Base-by-base conservation (phyloP, 495 filamentous ascomycete genomes). In the Penicillium pancosmium region DNA sequence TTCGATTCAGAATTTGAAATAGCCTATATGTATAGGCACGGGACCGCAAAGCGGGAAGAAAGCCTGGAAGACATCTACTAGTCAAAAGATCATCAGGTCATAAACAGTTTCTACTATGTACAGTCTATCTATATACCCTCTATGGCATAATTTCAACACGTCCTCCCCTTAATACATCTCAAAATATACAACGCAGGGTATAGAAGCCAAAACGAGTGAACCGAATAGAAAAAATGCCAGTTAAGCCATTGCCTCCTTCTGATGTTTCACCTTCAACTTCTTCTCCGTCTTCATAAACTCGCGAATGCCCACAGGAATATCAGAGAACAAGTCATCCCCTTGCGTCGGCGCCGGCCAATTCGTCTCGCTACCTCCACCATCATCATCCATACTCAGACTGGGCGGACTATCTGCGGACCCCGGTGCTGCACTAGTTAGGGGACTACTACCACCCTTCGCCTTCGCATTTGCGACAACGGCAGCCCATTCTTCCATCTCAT, bases 261-360 rank as follows among this genome's bases (percentile, higher is more conserved):
- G 67, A 67, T 91, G 88, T 73, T 84, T 91, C 74, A 89, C 81
- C 71, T 91, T 92, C 59, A 98, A 74, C 72, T 76, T 88, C 83
- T 97, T 98, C 80, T 98, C 94, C 50, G 87, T 92, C 78, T 88
- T 90, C 93, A 98, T 98, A 73, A 98, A 98, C 70, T 95, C 94
- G 55, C 89, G 82, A 60, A 98, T 96, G 6, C 94, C 95, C 19
- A 98, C 90, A 1, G 95, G 93, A 43, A 98, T 85, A 61, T 85
- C 86, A 54, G 84, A 84, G 69, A 95, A 96, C 51, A 96, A 61
- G 53, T 90, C 85, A 57, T 73, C 68, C 31, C 64, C 63, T 31
- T 62, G 46, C 12, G 52, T 62, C 4, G 73, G 62, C 10, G 61
- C 23, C 19, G 81, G 73, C 90, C 90, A 91, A 68, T 86, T 86